Base-by-base conservation (phyloP, 495 filamentous ascomycete genomes). In the Penicillium canariense region DNA sequence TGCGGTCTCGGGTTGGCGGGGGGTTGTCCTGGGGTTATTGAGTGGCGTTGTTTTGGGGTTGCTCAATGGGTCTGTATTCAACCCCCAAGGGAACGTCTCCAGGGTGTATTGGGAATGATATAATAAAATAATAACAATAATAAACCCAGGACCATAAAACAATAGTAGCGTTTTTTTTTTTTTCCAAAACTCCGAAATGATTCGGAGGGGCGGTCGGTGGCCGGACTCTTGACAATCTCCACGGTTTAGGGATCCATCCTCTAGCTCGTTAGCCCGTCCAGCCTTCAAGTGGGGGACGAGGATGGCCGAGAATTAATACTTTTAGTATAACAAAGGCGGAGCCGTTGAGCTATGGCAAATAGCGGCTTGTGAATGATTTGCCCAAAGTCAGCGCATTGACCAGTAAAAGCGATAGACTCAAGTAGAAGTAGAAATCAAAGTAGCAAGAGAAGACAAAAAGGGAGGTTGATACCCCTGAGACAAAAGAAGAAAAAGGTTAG, bases 161-260 rank as follows among this genome's bases (percentile, higher is more conserved):
- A n/a, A 9, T 34, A 9, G 12, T 50, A 15, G 47, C 31, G 22
- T 43, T 43, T 52, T 18, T 49, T 55, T 55, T 36, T 43, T 35
- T 39, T 26, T 23, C 40, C 57, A n/a, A 50, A 55, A 28, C 46
- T 40, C 27, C 38, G 27, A 42, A 34, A 32, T 44, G 10, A 6
- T 44, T 12, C 31, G 43, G 52, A 40, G 57, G 57, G 52, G 43
- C 52, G 52, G 57, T 60, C 57, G 52, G 52, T 60, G 52, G 34
- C 40, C 51, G 47, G 47, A 42, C 47, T 50, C 34, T 60, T 15
- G 15, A 46, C 51, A 59, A 54, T 59, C 51, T 59, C 56, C 56
- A 50, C 56, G 56, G 48, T 46, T 52, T 39, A 45, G 32, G 28
- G 36, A 54, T 60, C 52, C 43, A 25, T 30, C 43, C 30, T 6